Conservation (phyloP, 495 filamentous ascomycete genomes). For the Daldinia vernicosa region DNA sequence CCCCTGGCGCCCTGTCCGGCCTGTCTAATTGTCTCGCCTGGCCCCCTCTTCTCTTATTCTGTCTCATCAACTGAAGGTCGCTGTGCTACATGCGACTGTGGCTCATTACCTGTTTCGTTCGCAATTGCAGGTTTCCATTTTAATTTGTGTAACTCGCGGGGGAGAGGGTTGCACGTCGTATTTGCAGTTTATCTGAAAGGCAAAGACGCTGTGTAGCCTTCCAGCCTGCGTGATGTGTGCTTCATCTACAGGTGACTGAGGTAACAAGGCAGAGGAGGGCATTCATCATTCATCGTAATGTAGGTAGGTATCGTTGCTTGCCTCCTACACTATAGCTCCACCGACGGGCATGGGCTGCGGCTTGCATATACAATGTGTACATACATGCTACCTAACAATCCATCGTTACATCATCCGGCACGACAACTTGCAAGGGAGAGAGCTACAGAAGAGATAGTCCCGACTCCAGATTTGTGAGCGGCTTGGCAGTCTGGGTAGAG, state of each 20-base stretch:
- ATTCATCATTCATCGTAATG: neutral
- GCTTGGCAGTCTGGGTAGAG: conserved; percentile 18
- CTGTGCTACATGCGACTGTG: conserved; percentile 17
- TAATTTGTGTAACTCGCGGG: conserved; percentile 35
- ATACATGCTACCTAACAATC: conserved; percentile 31
- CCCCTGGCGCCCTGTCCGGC: conserved; percentile 9
- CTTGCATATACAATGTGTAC: conserved; percentile 20
- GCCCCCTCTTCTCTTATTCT: conserved; percentile 9
- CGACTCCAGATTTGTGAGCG: conserved; percentile 20
- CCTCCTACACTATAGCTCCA: conserved; percentile 12
- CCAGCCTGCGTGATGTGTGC: conserved; percentile 25
- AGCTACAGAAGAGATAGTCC: conserved; percentile 32
- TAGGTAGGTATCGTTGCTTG: conserved; percentile 13
- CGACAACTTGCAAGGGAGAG: conserved; percentile 38
- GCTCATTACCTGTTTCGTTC: conserved; percentile 39
- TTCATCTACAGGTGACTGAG: conserved; percentile 13
- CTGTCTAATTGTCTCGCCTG: conserved; percentile 28
- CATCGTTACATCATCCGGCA: conserved; percentile 42
- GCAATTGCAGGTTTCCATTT: conserved; percentile 37
- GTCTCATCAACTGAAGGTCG: conserved; percentile 1
- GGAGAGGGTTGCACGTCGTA: conserved; percentile 34
- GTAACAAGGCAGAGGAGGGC: conserved; percentile 6
- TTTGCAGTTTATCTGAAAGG: conserved; percentile 31
- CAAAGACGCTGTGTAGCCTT: conserved; percentile 31
- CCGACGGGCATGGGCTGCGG: conserved; percentile 14